Evolutionary conservation across 768 basidiomycete genomes (phyloP), one percentile per base, ranked within the genome.

Genomic region (Boletus vinaceobasis): DNA sequence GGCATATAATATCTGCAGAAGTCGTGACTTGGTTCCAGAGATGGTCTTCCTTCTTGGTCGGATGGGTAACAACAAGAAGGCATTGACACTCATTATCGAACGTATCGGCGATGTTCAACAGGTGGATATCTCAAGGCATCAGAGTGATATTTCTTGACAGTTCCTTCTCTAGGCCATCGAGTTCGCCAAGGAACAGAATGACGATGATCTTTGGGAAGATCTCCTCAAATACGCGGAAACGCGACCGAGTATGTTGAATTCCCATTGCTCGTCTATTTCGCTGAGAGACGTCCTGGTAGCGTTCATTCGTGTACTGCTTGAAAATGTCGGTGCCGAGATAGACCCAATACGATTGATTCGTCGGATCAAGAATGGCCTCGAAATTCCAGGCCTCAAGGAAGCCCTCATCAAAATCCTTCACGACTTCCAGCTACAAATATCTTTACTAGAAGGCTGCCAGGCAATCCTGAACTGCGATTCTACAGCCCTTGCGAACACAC

Each of bases 141-240:
- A n/a, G 19, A 14, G n/a, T 37, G 17, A 7, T 40, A 1, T 31
- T 11, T 43, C 43, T 44, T 60, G 19, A 65, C 45, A 33, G 2
- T 14, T 19, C 31, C 9, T 33, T 21, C 33, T 36, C 1, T 42
- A 93, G 92, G 93, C 96, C 4, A 98, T 99, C 64, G 96, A 98
- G 55, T 99, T 99, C 59, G 96, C 95, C 3, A 96, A 95, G 65
- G 94, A 98, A 68, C 96, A 98, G 69, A 88, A 86, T 49, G 97
- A 98, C 59, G 88, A 94, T 57, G 97, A 98, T 68, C 82, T 99
- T 0, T 99, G 96, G 97, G 96, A 98, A 63, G 96, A 98, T 67
- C 79, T 99, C 9, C 74, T 99, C 27, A 85, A 80, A 56, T 98
- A 98, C 64, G 96, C 95, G 0, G 97, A 98, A 70, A 95, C 90